Evolutionary conservation across 1,139 yeast species (phyloP).

Genomic region (Debaryomyces robertsiae): DNA sequence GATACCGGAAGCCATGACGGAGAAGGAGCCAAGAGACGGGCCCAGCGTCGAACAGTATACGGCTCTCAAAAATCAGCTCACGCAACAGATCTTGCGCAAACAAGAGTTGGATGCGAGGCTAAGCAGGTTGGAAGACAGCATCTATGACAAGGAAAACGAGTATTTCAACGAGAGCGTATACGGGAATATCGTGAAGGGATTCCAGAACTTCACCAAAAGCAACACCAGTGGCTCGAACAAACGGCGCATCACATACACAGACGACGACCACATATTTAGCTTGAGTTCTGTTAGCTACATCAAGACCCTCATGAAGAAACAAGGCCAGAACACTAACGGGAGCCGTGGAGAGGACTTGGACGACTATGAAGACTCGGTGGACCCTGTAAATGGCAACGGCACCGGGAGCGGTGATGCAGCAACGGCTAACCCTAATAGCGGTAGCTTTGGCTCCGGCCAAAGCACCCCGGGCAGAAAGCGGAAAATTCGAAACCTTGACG

Average conservation of each 20-base stretch:
- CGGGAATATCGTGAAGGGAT: conserved; percentile 88
- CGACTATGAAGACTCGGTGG: conserved; percentile 51
- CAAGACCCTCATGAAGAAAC: conserved; percentile 55
- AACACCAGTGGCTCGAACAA: conserved; percentile 41
- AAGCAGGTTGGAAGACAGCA: conserved; percentile 68
- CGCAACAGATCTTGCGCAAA: conserved; percentile 64
- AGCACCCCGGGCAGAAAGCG: conserved; percentile 41
- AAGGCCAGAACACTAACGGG: conserved; percentile 21
- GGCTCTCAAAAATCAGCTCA: conserved; percentile 65
- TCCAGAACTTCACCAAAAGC: conserved; percentile 76
- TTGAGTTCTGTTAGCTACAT: conserved; percentile 75
- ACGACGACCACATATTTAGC: conserved; percentile 85
- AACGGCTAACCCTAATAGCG: conserved; percentile 11
- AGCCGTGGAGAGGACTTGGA: conserved; percentile 40
- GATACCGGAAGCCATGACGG: conserved; percentile 6
- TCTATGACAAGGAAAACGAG: conserved; percentile 78
- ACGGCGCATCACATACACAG: conserved; percentile 61
- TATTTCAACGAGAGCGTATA: conserved; percentile 70
- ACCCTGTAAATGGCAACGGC: conserved; percentile 23
- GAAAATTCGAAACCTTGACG: conserved; percentile 35
- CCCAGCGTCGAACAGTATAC: conserved; percentile 56
- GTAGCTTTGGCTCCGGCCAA: conserved; percentile 11
- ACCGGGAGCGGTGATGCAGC: conserved; percentile 7
- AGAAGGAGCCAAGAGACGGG: conserved; percentile 7
- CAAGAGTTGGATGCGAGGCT: conserved; percentile 65